Evolutionary conservation across 352 stramenopile species (phyloP), one percentile per base, ranked within the genome.

Genomic region (Phytophthora ohioensis): DNA sequence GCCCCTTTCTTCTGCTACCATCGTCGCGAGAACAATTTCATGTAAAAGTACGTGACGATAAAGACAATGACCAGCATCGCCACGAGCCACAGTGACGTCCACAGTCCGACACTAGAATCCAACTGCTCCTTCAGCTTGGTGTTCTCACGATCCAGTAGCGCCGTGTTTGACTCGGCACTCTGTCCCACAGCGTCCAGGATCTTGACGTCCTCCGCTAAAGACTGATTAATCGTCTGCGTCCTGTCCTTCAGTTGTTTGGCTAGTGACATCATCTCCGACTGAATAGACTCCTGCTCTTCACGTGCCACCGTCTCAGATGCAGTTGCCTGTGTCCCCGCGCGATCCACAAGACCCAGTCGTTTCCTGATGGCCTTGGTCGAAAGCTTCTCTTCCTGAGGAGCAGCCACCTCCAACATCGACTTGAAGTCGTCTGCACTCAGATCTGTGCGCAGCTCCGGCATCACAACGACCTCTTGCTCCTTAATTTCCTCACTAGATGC

Each of bases 181-280:
- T 91, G 69, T 3, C 84, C 84, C 5, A 94, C 86, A 10, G 82
- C 83, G 54, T 94, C 84, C 52, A 94, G 65, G 52, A 94, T 91
- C 74, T 91, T 90, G 38, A 82, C 81, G 45, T 94, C 86, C 27
- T 91, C 84, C 8, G 80, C 60, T 8, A 94, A 70, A 21, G 84
- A 87, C 65, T 87, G 73, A 69, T 92, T 94, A 57, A 94, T 91
- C 13, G 73, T 90, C 71, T 92, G 78, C 43, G 86, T 92, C 41
- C 79, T 75, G 45, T 91, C 70, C 73, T 94, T 94, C 13, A 94
- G 78, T 61, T 89, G 80, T 67, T 82, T 81, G 5, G 86, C 86
- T 49, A 94, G 79, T 27, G 67, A 78, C 69, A 91, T 80, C 82
- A 94, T 94, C 64, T 94, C 86, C 21, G 82, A 81, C 67, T 94